Evolutionary conservation across 345 rosid genomes (phyloP).

Genomic region (Garcia nutans): DNA sequence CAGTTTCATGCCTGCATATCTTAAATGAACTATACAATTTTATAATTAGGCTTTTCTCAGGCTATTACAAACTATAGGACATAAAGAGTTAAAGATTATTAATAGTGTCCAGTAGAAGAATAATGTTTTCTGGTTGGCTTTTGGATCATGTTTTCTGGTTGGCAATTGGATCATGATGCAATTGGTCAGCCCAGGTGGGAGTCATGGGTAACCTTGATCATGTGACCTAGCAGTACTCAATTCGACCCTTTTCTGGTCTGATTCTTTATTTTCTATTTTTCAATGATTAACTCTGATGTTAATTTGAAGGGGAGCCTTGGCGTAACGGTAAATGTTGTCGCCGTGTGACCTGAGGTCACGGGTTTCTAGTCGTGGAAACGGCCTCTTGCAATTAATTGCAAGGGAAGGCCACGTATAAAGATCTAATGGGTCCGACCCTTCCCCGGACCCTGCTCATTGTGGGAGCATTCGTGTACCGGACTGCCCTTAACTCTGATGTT

Average conservation of each 20-base stretch:
- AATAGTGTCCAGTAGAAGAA: not conserved
- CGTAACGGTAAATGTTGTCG: no score
- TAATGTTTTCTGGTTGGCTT: not conserved
- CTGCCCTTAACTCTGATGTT: constrained; percentile 11
- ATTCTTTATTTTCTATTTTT: constrained; percentile 3
- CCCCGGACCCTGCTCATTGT: no score
- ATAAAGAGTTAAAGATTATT: not conserved
- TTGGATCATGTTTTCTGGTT: not conserved
- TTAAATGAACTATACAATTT: not conserved
- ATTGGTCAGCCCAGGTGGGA: not conserved
- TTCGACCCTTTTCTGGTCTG: not conserved
- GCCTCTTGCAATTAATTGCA: no score
- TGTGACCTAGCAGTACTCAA: not conserved
- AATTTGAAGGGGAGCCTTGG: no score
- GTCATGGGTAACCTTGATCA: not conserved
- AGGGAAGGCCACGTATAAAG: no score
- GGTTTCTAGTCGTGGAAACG: no score
- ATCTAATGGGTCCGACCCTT: no score
- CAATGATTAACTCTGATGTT: constrained; percentile 11
- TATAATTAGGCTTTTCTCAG: not conserved
- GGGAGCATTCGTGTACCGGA: no score
- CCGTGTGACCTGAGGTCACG: no score
- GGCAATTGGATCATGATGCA: not conserved
- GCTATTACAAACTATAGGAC: not conserved
- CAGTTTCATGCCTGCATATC: not conserved